Conservation (phyloP, 306 rosid genomes). For the Datisca glomerata region DNA sequence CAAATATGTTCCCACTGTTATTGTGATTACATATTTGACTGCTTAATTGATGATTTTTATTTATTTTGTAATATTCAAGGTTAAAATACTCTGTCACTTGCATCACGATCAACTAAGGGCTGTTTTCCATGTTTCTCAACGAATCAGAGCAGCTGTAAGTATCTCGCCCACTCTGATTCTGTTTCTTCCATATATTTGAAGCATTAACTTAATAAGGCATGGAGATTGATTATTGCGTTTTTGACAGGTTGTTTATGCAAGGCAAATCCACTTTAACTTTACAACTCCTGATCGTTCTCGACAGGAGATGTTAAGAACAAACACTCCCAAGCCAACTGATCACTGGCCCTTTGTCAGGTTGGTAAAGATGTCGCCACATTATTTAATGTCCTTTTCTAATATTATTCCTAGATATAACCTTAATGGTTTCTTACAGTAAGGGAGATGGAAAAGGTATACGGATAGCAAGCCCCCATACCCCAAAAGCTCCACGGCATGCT, state of each 20-base stretch:
- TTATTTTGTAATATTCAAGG: no score
- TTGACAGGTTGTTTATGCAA: conserved; percentile 59
- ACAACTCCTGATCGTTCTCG: conserved; percentile 91
- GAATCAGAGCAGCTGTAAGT: conserved; percentile 81
- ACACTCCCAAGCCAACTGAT: conserved; percentile 65
- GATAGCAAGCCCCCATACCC: conserved; percentile 64
- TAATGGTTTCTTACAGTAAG: conserved; percentile 35
- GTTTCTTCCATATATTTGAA: no score
- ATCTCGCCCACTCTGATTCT: conserved; percentile 1
- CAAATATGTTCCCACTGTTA: no score
- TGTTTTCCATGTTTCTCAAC: conserved; percentile 80
- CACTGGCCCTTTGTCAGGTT: conserved; percentile 80
- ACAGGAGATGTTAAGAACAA: conserved; percentile 57
- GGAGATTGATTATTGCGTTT: not conserved
- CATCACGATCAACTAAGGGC: conserved; percentile 93
- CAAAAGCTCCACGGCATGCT: conserved; percentile 91
- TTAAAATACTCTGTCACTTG: conserved; percentile 69
- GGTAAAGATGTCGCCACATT: conserved; percentile 3
- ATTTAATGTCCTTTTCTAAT: not conserved
- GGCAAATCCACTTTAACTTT: conserved; percentile 79
- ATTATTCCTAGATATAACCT: not conserved
- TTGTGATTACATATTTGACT: no score
- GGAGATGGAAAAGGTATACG: conserved; percentile 45
- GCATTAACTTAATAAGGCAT: not conserved
- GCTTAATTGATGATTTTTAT: no score